Conservation (phyloP, 257 asterid genomes). For the Solanum clarkiae region DNA sequence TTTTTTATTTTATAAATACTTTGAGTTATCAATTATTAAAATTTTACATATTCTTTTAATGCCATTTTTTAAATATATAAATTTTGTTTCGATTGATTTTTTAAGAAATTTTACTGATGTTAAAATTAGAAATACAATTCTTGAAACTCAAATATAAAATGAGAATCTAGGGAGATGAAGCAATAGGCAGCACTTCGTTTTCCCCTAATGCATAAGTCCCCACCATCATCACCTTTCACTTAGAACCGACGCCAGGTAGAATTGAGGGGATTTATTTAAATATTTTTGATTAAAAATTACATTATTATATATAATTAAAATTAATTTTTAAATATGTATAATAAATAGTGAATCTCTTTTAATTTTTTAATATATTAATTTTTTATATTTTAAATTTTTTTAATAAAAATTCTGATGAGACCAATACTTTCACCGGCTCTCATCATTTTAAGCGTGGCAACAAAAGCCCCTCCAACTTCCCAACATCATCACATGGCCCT, state of each 20-base stretch:
- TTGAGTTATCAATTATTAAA: background rate
- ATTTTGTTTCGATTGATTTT: background rate
- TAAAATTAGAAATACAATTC: background rate
- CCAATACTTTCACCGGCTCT: background rate
- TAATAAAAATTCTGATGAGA: background rate
- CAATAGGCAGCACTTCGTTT: background rate
- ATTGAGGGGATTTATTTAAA: background rate
- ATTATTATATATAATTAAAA: background rate
- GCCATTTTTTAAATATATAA: background rate
- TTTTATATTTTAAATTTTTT: background rate
- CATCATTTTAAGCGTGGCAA: slow-evolving; percentile 4
- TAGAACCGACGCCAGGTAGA: background rate
- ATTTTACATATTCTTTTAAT: background rate
- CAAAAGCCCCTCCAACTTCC: background rate
- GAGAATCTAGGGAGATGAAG: background rate
- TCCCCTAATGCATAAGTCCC: background rate
- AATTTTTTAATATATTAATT: background rate
- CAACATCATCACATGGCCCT: slow-evolving; percentile 1
- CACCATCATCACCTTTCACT: background rate
- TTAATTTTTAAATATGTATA: background rate
- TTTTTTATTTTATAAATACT: background rate
- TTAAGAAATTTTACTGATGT: background rate
- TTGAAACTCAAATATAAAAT: background rate
- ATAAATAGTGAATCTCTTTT: background rate
- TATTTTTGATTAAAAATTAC: background rate